Evolutionary conservation across 2,329 filamentous ascomycete species (phyloP), one percentile per base, ranked within the genome.

Genomic region (Aureobasidium subglaciale): DNA sequence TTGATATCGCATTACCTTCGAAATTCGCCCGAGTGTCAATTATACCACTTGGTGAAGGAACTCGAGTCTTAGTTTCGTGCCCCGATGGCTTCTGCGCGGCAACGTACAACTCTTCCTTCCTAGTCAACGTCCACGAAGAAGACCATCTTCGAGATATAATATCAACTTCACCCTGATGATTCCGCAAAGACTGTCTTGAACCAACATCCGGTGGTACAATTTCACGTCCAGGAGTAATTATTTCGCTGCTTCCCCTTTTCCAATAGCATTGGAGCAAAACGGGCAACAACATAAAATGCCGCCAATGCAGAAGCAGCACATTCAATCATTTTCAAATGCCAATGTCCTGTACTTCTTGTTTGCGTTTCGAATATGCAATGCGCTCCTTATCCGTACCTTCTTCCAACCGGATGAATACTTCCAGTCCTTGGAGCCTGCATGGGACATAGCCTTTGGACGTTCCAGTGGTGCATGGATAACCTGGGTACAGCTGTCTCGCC

Each of bases 341-440:
- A 40, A 43, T 16, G 40, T 67, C 22, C 62, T 70, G 16, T 32
- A 59, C 54, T 58, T 62, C 6, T 61, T 83, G 48, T 63, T 96
- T 62, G 76, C 82, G 37, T 80, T 95, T 60, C 88, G 93, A 55
- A 78, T 92, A 61, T 70, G 88, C 68, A 96, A 96, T 73, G 85
- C 90, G 29, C 77, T 93, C 63, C 83, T 78, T 59, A 77, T 95
- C 56, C 78, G 82, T 61, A 97, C 93, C 18, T 99, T 96, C 70
- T 99, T 99, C 74, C 93, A 99, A 71, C 93, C 93, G 25, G 93
- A 99, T 75, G 93, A 99, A 71, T 97, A 89, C 75, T 99, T 93
- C 67, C 93, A 99, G 68, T 87, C 90, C 1, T 81, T 97, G 41
- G 93, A 99, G 74, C 92, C 93, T 53, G 93, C 93, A 62, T 97